Percentiles rank a stretch among this genome's conserved stretches.
Evolutionary conservation across 1,139 yeast genomes (phyloP).

Genomic region (Wickerhamiella infanticola): DNA sequence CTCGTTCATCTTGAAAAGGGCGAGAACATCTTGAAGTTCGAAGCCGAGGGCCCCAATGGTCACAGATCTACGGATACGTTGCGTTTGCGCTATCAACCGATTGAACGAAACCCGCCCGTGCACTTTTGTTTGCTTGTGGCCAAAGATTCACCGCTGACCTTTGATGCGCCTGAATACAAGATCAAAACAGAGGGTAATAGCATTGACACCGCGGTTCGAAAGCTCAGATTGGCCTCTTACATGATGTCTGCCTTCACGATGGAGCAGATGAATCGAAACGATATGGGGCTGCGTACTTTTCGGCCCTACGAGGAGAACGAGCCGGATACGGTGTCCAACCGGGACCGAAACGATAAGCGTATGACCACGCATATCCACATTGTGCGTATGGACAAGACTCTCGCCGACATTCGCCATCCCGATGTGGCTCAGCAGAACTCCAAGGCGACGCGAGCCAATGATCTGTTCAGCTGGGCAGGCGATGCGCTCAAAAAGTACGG

Average conservation of each 20-base stretch:
- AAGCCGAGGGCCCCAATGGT: slow-evolving; percentile 11
- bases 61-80: slow-evolving; percentile 8
- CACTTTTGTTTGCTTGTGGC: slow-evolving; percentile 70
- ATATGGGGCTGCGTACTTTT: slow-evolving; percentile 69
- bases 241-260: slow-evolving; percentile 87
- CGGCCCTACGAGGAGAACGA: slow-evolving; percentile 57
- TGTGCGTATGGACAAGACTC: slow-evolving; percentile 47
- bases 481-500: slow-evolving; percentile 48
- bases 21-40: slow-evolving; percentile 21
- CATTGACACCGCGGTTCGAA: slow-evolving; percentile 59
- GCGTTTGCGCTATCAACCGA: slow-evolving; percentile 38
- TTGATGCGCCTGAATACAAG: slow-evolving; percentile 56
- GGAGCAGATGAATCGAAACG: slow-evolving; percentile 73
- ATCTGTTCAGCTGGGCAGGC: slow-evolving; percentile 60
- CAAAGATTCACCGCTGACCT: slow-evolving; percentile 54
- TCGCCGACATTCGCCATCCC: slow-evolving; percentile 59
- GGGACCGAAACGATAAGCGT: slow-evolving; percentile 31
- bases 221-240: slow-evolving; percentile 71
- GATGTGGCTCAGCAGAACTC: slow-evolving; percentile 78
- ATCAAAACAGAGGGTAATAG: slow-evolving; percentile 44
- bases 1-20: slow-evolving; percentile 58
- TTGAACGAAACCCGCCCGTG: slow-evolving; percentile 57
- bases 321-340: slow-evolving; percentile 34
- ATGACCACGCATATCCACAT: slow-evolving; percentile 65
- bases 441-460: slow-evolving; percentile 57